Conservation (phyloP, 441 rosid species). For the Flueggea neowawraea region DNA sequence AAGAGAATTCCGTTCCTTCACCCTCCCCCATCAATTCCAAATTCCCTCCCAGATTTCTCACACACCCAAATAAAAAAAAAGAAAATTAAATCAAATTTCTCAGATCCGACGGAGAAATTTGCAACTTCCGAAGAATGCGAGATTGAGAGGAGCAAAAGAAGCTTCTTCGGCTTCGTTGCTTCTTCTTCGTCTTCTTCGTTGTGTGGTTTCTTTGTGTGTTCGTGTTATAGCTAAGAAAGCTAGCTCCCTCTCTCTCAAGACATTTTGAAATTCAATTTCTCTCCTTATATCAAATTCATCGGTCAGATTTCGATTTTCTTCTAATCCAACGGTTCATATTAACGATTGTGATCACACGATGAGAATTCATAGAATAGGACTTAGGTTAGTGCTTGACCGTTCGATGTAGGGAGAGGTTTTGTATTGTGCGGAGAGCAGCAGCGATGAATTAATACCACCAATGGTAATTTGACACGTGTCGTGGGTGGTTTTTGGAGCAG, state of each 20-base stretch:
- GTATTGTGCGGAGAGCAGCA: not conserved
- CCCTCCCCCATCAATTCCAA: conserved; percentile 39
- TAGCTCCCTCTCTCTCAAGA: conserved; percentile 72
- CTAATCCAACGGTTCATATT: no score
- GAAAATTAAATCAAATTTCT: conserved; percentile 9
- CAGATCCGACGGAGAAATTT: conserved; percentile 38
- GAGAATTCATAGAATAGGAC: not conserved
- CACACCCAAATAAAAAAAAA: conserved; percentile 1
- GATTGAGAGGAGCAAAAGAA: no score
- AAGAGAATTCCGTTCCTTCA: conserved; percentile 51
- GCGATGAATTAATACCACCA: not conserved
- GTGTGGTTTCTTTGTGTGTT: no score
- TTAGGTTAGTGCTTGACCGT: not conserved
- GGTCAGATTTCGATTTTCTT: not conserved
- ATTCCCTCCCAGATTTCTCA: not conserved
- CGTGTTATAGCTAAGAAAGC: no score
- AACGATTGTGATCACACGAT: not conserved
- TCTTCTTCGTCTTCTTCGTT: no score
- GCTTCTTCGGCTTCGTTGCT: no score
- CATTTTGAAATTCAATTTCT: conserved; percentile 51
- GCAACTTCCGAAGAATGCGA: no score
- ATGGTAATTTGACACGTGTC: not conserved
- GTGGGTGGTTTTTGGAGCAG: no score
- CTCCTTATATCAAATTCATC: not conserved
- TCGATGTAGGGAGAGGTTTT: not conserved